Evolutionary conservation across 2,329 filamentous ascomycete genomes (phyloP).

Genomic region (Fusarium redolens): DNA sequence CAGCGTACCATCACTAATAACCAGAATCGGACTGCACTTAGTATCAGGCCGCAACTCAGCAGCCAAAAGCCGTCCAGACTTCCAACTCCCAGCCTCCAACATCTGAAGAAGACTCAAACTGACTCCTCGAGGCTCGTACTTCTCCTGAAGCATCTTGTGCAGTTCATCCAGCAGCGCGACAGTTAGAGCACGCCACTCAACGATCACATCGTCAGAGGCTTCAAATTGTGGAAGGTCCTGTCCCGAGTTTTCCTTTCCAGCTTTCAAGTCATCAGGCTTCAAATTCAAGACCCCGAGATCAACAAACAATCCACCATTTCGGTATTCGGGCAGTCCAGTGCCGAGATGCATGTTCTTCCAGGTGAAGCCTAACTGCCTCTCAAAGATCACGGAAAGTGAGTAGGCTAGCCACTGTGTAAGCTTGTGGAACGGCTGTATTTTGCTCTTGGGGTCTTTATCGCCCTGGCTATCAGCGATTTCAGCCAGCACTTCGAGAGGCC

Average conservation of each 20-base stretch:
- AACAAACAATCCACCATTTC: constrained; percentile 77
- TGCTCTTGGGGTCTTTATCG: not conserved
- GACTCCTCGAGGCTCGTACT: constrained; percentile 44
- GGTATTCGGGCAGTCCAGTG: constrained; percentile 77
- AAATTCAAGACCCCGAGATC: constrained; percentile 66
- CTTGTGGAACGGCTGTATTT: constrained; percentile 67
- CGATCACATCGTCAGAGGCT: constrained; percentile 66
- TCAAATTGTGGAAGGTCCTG: constrained; percentile 63
- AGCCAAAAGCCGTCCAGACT: constrained; percentile 81
- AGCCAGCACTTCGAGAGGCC: constrained; percentile 54
- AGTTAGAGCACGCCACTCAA: constrained; percentile 71
- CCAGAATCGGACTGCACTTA: constrained; percentile 82
- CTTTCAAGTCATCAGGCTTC: constrained; percentile 56
- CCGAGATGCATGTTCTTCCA: constrained; percentile 66
- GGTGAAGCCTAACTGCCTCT: constrained; percentile 61
- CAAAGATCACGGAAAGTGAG: constrained; percentile 75
- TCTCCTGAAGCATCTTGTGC: constrained; percentile 47
- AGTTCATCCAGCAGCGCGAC: constrained; percentile 66
- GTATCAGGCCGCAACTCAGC: constrained; percentile 83
- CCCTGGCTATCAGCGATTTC: not conserved
- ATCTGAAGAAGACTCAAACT: constrained; percentile 60
- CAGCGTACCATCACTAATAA: constrained; percentile 26
- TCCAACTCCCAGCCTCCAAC: constrained; percentile 66
- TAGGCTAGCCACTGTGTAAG: constrained; percentile 80
- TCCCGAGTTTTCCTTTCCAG: constrained; percentile 56